Conservation (phyloP, 1,139 yeast genomes). For the Magnusiomyces tetraspermus region DNA sequence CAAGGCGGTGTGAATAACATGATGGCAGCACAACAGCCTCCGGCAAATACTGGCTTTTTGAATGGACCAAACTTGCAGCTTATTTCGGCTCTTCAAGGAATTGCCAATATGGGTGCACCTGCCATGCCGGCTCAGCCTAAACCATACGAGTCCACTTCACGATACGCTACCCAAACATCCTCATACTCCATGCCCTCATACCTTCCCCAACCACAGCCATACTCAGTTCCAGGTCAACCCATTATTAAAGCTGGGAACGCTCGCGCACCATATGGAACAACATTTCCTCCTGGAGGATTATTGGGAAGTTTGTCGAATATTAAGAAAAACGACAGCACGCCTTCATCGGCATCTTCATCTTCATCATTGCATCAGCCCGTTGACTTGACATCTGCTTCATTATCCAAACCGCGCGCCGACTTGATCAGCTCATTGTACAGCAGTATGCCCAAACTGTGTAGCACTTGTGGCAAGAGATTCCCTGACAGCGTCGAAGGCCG, state of each 20-base stretch:
- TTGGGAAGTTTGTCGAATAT: background rate
- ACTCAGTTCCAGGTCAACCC: slow-evolving; percentile 18
- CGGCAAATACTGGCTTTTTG: background rate
- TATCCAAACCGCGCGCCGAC: slow-evolving; percentile 28
- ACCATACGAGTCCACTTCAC: slow-evolving; percentile 7
- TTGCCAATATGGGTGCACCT: slow-evolving; percentile 1
- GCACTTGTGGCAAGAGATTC: slow-evolving; percentile 84
- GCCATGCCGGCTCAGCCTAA: slow-evolving; percentile 5
- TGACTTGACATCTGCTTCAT: slow-evolving; percentile 22
- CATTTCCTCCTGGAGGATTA: background rate
- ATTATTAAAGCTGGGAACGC: background rate
- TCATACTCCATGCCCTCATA: slow-evolving; percentile 1
- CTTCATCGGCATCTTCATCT: slow-evolving; percentile 11
- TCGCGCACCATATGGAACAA: background rate
- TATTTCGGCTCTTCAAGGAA: slow-evolving; percentile 7
- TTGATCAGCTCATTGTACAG: slow-evolving; percentile 40
- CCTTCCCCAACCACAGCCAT: slow-evolving; percentile 15
- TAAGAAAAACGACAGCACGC: background rate
- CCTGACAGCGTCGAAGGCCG: slow-evolving; percentile 52
- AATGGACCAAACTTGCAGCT: slow-evolving; percentile 12
- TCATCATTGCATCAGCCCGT: slow-evolving; percentile 18
- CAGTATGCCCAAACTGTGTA: slow-evolving; percentile 69
- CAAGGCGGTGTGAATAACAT: background rate
- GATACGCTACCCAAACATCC: slow-evolving; percentile 13
- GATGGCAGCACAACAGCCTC: background rate